Percentiles rank a stretch among this genome's conserved stretches.
These are phyloP conservation scores for Verticillium klebahnii DNA, from an alignment of 2,329 filamentous ascomycete genomes.

Conservation along the genomic window DNA sequence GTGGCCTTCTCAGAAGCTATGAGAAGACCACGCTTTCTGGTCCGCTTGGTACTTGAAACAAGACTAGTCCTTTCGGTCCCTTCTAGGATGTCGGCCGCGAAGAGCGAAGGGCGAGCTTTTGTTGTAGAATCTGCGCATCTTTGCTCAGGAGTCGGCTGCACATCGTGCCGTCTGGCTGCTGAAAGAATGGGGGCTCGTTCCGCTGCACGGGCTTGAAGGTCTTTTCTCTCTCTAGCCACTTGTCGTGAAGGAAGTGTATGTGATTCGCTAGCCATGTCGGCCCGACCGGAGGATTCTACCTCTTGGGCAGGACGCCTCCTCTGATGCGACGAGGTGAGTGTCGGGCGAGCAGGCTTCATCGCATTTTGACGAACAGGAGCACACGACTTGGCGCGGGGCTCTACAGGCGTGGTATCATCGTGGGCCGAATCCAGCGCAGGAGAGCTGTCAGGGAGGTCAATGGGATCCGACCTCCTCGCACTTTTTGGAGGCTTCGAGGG, in stretches of 20 bases:
- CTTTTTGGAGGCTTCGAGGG: background rate
- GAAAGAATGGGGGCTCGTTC: background rate
- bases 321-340: background rate
- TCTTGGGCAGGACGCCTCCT: background rate
- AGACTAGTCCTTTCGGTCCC: slow-evolving; percentile 39
- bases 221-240: slow-evolving; percentile 6
- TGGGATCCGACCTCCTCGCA: background rate
- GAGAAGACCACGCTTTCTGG: slow-evolving; percentile 41
- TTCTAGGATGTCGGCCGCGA: background rate
- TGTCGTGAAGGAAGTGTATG: background rate
- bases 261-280: background rate
- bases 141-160: background rate
- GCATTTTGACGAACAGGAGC: background rate
- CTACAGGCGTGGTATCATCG: background rate
- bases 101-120: background rate
- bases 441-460: background rate
- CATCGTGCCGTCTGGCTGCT: background rate
- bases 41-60: slow-evolving; percentile 25
- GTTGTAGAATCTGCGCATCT: background rate
- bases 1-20: slow-evolving; percentile 34
- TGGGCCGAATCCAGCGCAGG: background rate
- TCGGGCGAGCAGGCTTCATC: background rate
- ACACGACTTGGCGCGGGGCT: background rate
- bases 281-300: background rate
- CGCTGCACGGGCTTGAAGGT: slow-evolving; percentile 4